These are phyloP conservation scores for Candida ficus DNA, from an alignment of 805 yeast species.

Conservation along the genomic window DNA sequence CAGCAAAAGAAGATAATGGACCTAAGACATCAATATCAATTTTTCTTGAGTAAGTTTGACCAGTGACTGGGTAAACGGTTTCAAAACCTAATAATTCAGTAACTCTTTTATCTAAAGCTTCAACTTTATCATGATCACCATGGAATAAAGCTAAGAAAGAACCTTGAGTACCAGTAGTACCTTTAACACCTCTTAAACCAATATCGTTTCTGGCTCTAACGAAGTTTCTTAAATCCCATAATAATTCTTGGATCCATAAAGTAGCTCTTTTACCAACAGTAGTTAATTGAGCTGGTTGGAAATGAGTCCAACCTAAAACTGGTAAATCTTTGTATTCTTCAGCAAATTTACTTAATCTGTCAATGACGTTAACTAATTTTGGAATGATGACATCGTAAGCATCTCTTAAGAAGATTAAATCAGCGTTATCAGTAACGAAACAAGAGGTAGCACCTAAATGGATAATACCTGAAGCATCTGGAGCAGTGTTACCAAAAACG, in stretches of 20 bases:
- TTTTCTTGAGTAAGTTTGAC: constrained; percentile 98
- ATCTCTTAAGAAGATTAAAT: constrained; percentile 91
- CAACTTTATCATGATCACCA: constrained; percentile 96
- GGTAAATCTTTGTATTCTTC: constrained; percentile 91
- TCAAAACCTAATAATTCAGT: constrained; percentile 92
- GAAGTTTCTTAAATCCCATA: constrained; percentile 97
- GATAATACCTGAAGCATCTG: constrained; percentile 95
- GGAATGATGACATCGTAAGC: constrained; percentile 93
- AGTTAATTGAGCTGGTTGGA: constrained; percentile 98
- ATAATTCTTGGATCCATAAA: constrained; percentile 93
- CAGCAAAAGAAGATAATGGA: constrained; percentile 92
- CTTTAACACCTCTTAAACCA: constrained; percentile 97
- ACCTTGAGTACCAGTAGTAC: constrained; percentile 98
- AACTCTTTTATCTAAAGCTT: constrained; percentile 84
- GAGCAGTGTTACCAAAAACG: constrained; percentile 86
- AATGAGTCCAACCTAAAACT: constrained; percentile 98
- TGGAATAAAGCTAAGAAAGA: constrained; percentile 93
- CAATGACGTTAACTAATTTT: constrained; percentile 91
- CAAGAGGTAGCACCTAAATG: constrained; percentile 98
- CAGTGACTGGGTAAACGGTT: constrained; percentile 94
- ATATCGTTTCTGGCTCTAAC: constrained; percentile 93
- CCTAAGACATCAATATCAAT: constrained; percentile 92
- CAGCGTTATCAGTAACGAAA: constrained; percentile 97
- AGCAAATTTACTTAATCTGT: constrained; percentile 85
- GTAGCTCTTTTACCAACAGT: constrained; percentile 98